Percentiles rank a stretch among this genome's conserved stretches.
Evolutionary conservation across 2,329 filamentous ascomycete species (phyloP).

Genomic region (Colletotrichum tropicale): DNA sequence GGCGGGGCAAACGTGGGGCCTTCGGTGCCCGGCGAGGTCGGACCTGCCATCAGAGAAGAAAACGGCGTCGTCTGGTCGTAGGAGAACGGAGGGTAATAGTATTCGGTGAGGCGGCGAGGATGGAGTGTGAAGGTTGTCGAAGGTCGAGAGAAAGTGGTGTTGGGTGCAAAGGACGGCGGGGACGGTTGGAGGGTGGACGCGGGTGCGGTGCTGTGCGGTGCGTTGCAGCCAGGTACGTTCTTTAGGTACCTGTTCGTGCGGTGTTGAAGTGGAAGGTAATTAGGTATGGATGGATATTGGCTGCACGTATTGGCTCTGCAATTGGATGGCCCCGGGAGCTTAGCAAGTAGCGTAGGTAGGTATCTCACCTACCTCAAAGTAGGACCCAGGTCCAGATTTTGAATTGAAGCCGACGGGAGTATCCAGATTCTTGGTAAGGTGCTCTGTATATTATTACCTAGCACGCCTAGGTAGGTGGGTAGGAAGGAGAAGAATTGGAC

Average conservation of each 20-base stretch:
- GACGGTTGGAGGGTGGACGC: neutral
- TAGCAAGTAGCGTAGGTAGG: neutral
- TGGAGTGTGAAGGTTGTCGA: neutral
- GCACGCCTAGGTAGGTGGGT: neutral
- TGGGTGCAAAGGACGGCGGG: neutral
- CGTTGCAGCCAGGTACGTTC: neutral
- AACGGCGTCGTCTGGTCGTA: neutral
- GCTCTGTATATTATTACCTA: too few relatives aligned
- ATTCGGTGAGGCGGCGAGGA: neutral
- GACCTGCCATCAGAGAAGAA: conserved; percentile 53
- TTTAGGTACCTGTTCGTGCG: neutral
- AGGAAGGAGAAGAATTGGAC: neutral
- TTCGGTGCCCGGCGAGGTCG: conserved; percentile 61
- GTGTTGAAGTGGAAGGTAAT: neutral
- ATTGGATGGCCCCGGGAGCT: neutral
- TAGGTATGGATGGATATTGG: neutral
- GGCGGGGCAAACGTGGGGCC: conserved; percentile 66
- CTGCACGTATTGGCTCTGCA: neutral
- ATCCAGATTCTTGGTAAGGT: neutral
- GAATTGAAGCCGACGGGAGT: neutral
- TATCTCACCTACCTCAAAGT: neutral
- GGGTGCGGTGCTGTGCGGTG: neutral
- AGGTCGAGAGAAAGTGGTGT: neutral
- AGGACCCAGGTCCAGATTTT: neutral
- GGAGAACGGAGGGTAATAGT: neutral